These are phyloP conservation scores for Podila verticillata DNA, from an alignment of 192 early-diverging fungal genomes.

Conservation along the genomic window DNA sequence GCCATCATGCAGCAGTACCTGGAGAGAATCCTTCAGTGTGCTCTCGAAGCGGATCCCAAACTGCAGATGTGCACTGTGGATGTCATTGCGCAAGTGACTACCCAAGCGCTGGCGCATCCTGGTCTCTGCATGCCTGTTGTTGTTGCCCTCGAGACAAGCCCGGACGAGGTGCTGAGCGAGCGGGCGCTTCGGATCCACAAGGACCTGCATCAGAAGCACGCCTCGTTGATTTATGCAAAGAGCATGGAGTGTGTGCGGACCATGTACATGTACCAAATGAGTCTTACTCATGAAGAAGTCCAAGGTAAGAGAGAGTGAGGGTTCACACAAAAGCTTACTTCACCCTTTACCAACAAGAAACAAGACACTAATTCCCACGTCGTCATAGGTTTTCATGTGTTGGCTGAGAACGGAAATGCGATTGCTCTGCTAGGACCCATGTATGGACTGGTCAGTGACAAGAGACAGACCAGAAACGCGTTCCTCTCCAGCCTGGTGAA, in stretches of 20 bases:
- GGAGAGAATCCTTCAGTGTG: slow-evolving; percentile 75
- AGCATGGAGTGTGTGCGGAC: slow-evolving; percentile 80
- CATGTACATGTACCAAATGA: slow-evolving; percentile 79
- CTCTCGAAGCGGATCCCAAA: slow-evolving; percentile 62
- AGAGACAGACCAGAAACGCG: slow-evolving; percentile 76
- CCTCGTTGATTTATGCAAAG: slow-evolving; percentile 87
- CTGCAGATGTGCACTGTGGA: slow-evolving; percentile 82
- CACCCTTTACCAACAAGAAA: too few species aligned
- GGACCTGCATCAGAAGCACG: slow-evolving; percentile 84
- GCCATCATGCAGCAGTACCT: slow-evolving; percentile 93
- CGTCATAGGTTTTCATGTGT: slow-evolving; percentile 33
- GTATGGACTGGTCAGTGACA: slow-evolving; percentile 74
- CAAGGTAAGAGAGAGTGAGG: slow-evolving; percentile 47
- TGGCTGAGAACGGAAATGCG: slow-evolving; percentile 47
- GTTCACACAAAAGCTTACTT: neutral
- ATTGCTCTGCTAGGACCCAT: slow-evolving; percentile 71
- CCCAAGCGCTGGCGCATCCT: slow-evolving; percentile 93
- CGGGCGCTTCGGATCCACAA: slow-evolving; percentile 79
- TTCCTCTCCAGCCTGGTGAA: slow-evolving; percentile 75
- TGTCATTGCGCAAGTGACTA: slow-evolving; percentile 82
- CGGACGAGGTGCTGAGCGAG: slow-evolving; percentile 68
- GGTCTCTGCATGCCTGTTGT: slow-evolving; percentile 88
- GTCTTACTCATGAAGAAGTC: slow-evolving; percentile 47
- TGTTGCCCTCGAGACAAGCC: slow-evolving; percentile 84
- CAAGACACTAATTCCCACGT: too few species aligned